Percentiles rank a stretch among this genome's conserved stretches.
phyloP scores from a whole-genome alignment of 495 filamentous ascomycete species.

The Penicillium desertorum region DNA sequence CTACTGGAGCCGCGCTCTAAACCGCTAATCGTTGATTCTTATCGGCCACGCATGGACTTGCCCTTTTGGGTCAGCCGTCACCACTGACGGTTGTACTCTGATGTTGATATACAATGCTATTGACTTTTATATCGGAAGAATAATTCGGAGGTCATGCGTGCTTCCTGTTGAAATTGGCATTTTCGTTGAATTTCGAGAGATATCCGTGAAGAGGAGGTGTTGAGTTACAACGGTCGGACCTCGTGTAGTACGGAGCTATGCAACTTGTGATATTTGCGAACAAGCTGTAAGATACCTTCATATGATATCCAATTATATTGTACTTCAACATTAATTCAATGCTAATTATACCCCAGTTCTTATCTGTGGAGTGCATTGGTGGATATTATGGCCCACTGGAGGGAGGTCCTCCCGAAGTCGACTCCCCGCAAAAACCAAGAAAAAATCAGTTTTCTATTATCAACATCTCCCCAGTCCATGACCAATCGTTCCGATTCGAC shows the following conservation, averaged over 20 bases:
- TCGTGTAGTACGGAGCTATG: neutral
- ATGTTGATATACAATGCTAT: neutral
- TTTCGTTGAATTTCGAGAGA: neutral
- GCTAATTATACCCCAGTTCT: slow-evolving; percentile 6
- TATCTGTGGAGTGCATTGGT: slow-evolving; percentile 12
- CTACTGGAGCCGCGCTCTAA: slow-evolving; percentile 10
- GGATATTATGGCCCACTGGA: slow-evolving; percentile 18
- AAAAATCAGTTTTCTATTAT: slow-evolving; percentile 22
- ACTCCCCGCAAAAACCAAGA: slow-evolving; percentile 27
- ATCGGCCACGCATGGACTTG: slow-evolving; percentile 27
- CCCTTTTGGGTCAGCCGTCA: slow-evolving; percentile 18
- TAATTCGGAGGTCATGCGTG: neutral
- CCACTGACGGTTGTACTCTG: slow-evolving; percentile 20
- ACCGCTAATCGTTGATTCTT: slow-evolving; percentile 20
- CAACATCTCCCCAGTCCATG: slow-evolving; percentile 17
- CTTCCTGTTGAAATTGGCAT: neutral
- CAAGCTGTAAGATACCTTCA: neutral
- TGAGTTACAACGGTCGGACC: neutral
- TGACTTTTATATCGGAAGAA: neutral
- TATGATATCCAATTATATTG: neutral
- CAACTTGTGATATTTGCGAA: neutral
- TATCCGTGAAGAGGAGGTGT: neutral
- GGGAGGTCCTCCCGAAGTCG: slow-evolving; percentile 29
- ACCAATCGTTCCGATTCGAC: slow-evolving; percentile 20
- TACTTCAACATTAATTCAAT: neutral